Conservation (phyloP, 257 asterid genomes). For the Henckelia pumila region DNA sequence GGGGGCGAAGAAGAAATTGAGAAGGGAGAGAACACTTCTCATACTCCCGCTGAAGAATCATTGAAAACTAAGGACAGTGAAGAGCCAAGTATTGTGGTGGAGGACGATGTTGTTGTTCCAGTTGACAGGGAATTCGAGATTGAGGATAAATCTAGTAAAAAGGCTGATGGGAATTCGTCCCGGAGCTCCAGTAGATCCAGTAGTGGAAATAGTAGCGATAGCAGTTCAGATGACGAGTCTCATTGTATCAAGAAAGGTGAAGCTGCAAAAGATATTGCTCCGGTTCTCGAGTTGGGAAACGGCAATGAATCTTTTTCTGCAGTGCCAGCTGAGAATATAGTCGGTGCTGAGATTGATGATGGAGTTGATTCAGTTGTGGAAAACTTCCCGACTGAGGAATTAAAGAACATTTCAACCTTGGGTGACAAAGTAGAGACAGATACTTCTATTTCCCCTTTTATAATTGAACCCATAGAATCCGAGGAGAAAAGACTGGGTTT, state of each 20-base stretch:
- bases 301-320: conserved; percentile 25
- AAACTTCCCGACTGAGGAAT: conserved; percentile 18
- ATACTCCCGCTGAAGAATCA: background rate
- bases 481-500: conserved; percentile 26
- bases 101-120: conserved; percentile 17
- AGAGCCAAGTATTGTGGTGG: background rate
- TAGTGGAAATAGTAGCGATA: conserved; percentile 28
- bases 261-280: conserved; percentile 25
- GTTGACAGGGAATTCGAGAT: conserved; percentile 28
- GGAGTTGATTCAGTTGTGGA: conserved; percentile 26
- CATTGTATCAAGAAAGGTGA: conserved; percentile 18
- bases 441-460: conserved; percentile 4
- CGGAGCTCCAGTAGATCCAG: conserved; percentile 39
- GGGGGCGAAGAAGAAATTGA: background rate
- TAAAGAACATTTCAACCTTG: conserved; percentile 24
- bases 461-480: conserved; percentile 25
- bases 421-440: conserved; percentile 22
- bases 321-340: conserved; percentile 17
- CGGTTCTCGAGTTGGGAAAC: conserved; percentile 32
- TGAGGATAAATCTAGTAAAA: conserved; percentile 28
- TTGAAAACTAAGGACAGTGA: background rate
- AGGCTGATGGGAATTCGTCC: conserved; percentile 34
- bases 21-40: background rate
- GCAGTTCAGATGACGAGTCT: conserved; percentile 48
- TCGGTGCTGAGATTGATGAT: conserved; percentile 13